Percentiles rank a stretch among this genome's conserved stretches.
phyloP scores from a whole-genome alignment of 768 basidiomycete species.

The Suillus brevipes region DNA sequence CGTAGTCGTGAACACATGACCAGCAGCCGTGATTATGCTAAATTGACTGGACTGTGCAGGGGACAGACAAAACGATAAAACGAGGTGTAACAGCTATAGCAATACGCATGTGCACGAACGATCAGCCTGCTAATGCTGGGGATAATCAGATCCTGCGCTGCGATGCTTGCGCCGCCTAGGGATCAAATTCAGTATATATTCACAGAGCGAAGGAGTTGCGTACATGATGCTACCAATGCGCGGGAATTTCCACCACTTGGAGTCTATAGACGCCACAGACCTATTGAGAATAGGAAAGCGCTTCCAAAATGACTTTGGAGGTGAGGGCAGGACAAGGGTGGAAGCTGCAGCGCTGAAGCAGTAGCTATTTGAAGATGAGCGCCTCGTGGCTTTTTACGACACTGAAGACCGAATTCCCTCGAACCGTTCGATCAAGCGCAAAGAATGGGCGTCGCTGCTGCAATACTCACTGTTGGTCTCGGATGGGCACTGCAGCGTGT shows the following conservation, averaged over 20 bases:
- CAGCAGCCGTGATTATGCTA: neutral
- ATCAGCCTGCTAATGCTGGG: neutral
- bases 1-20: neutral
- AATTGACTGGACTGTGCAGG: neutral
- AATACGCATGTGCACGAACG: neutral
- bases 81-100: neutral
- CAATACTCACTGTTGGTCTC: constrained; percentile 3
- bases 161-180: neutral
- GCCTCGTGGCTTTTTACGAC: too few species aligned
- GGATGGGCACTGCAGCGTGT: neutral
- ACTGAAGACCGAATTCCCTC: too few species aligned
- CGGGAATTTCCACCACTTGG: neutral
- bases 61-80: too few species aligned
- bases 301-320: neutral
- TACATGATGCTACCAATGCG: neutral
- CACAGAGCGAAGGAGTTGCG: neutral
- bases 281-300: neutral
- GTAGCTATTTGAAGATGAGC: neutral
- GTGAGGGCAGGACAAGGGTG: neutral
- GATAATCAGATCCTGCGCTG: neutral
- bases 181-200: neutral
- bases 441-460: neutral
- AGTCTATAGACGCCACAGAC: neutral
- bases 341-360: neutral
- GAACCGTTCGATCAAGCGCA: too few species aligned